Base-by-base conservation (phyloP, 805 yeast species). In the Candida suzukii region DNA sequence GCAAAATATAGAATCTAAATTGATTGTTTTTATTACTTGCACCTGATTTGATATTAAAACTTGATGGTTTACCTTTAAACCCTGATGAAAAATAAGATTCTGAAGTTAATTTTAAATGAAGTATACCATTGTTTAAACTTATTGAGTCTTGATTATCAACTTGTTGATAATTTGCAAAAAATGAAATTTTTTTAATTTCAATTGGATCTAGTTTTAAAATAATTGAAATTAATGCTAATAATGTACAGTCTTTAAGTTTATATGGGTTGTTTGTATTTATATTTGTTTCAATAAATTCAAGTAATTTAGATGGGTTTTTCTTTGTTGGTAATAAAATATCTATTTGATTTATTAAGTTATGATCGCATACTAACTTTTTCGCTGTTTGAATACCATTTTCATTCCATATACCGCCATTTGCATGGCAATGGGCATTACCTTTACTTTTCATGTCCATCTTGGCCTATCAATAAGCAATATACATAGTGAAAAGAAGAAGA, bases 41-140 rank as follows among this genome's bases (percentile, higher is more conserved):
- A 7, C 35, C 35, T 3, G 22, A 18, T 31, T 10, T 19, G n/a
- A 13, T 7, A 31, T 11, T 16, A 11, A 52, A 44, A 2, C 41
- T 47, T 2, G 67, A 50, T 33, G 42, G 41, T 14, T 42, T 49
- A 2, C 68, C 69, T 10, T 43, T 41, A 6, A 68, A 46, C 0
- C 73, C 73, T 1, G 66, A 53, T 29, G 47, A 45, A 26, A 49
- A 43, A 45, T 64, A 67, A 1, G 56, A 45, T 10, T 54, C 61
- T 10, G 52, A 41, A 10, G 64, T 53, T 13, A 67, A 41, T 9
- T 60, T 58, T 21, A 68, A 29, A 17, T 52, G 48, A 26, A 67
- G 39, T 1, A 33, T 26, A 8, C 64, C 63, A 16, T 49, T 36
- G 4, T 46, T 39, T 6, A 67, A 41, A 6, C 63, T 53, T 30